Conservation (phyloP, 2,329 filamentous ascomycete genomes). For the Diplodia seriata region DNA sequence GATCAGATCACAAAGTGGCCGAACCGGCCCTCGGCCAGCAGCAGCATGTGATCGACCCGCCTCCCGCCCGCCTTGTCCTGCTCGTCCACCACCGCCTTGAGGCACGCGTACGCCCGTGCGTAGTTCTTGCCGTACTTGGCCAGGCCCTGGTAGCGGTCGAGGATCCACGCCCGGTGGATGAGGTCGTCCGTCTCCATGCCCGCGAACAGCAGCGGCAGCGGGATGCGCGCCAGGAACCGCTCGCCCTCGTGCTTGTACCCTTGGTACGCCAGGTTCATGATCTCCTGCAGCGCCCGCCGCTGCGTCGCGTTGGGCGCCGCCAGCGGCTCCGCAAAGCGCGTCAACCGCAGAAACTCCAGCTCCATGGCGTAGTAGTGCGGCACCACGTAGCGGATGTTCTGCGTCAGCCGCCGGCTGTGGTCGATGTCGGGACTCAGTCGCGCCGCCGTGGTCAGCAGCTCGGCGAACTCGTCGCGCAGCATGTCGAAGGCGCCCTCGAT, state of each 20-base stretch:
- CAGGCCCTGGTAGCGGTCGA: conserved; percentile 43
- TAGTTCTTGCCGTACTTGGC: conserved; percentile 45
- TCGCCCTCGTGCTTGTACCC: conserved; percentile 45
- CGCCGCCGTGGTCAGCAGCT: conserved; percentile 35
- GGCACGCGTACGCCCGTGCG: conserved; percentile 42
- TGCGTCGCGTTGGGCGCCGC: conserved; percentile 30
- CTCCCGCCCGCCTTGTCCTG: conserved; percentile 35
- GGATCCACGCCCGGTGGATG: conserved; percentile 46
- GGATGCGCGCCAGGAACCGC: conserved; percentile 43
- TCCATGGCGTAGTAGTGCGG: conserved; percentile 47
- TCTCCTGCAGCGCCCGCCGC: conserved; percentile 35
- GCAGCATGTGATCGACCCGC: conserved; percentile 19
- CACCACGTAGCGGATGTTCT: conserved; percentile 47
- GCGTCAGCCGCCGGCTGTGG: conserved; percentile 42
- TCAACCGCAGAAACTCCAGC: conserved; percentile 42
- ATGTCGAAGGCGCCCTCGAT: conserved; percentile 36
- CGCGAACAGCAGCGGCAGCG: conserved; percentile 48
- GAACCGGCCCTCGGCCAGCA: conserved; percentile 25
- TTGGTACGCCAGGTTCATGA: conserved; percentile 47
- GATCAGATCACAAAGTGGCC: conserved; percentile 23
- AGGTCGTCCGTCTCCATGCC: conserved; percentile 47
- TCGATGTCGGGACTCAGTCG: conserved; percentile 35
- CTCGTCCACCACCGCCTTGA: conserved; percentile 38
- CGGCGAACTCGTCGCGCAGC: conserved; percentile 35
- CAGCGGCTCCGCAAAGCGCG: conserved; percentile 33